Conservation (phyloP, 1,284 basidiomycete genomes). For the Boletus mariae region DNA sequence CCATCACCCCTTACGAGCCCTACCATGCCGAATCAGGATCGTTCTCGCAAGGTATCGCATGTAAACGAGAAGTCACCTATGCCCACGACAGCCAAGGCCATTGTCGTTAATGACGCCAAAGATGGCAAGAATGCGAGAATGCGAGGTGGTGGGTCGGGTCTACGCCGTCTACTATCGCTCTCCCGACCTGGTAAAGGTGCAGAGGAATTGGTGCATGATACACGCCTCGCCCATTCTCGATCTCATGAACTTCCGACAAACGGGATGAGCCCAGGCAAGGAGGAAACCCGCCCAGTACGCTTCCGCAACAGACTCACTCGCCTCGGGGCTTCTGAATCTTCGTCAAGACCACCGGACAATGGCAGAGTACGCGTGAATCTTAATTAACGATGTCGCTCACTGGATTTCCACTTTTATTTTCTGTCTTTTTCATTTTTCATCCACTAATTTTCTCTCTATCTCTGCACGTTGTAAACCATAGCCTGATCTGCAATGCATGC, state of each 20-base stretch:
- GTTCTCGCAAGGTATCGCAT: constrained; percentile 26
- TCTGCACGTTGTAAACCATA: constrained; percentile 29
- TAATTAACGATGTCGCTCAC: constrained; percentile 25
- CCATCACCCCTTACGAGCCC: constrained; percentile 29
- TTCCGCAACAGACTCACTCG: constrained; percentile 30
- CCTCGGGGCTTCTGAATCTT: constrained; percentile 28
- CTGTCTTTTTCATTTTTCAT: background rate
- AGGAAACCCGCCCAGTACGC: constrained; percentile 25
- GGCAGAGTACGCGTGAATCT: constrained; percentile 37
- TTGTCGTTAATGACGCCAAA: constrained; percentile 55
- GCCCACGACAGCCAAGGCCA: constrained; percentile 53
- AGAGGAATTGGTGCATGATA: constrained; percentile 26
- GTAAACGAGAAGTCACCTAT: constrained; percentile 31
- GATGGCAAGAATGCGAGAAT: constrained; percentile 39
- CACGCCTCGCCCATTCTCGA: constrained; percentile 26
- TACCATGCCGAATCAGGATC: constrained; percentile 29
- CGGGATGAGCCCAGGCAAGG: constrained; percentile 21
- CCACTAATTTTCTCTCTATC: constrained; percentile 16
- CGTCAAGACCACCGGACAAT: constrained; percentile 32
- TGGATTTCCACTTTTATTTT: constrained; percentile 13
- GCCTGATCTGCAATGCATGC: constrained; percentile 26
- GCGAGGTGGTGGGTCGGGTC: constrained; percentile 35
- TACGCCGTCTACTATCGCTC: constrained; percentile 32
- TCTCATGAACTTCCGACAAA: constrained; percentile 27
- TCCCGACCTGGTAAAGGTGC: constrained; percentile 32